Base-by-base conservation (phyloP, 2,329 filamentous ascomycete species). In the Trichocomaceae sp. region DNA sequence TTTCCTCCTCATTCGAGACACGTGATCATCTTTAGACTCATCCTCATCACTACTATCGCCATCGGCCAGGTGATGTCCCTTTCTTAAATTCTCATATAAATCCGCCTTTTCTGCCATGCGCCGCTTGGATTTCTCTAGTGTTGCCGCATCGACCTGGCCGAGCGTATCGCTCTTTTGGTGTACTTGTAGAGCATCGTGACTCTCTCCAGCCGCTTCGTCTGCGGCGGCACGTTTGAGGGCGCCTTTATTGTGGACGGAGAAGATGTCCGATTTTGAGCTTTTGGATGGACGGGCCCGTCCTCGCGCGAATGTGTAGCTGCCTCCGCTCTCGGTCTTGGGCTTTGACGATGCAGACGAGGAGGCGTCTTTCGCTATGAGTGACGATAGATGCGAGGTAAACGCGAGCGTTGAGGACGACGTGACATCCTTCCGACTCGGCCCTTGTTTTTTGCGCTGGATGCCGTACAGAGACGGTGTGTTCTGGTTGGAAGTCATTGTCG, bases 21-120 rank as follows among this genome's bases (percentile, higher is more conserved):
- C 53, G 54, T 80, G 79, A 23, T 71, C 69, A 33, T 63, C 62
- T 15, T 58, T 58, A 46, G 9, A 37, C 45, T 69, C 65, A 2
- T 72, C 72, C 8, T 71, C 69, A 20, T 69, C 66, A 23, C 65
- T 66, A 23, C 66, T 67, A 7, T 63, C 64, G 1, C 60, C 66
- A 35, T 45, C 54, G 1, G 81, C 77, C n/a, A 88, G 76, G 70
- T 88, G 85, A 66, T 95, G 86, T n/a, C 92, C 91, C 33, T 88
- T 81, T 72, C 95, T 95, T 83, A 99, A 86, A 37, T 88, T 87
- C 6, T 87, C 85, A 71, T 99, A 99, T 1, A 93, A 74, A 4
- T 87, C 82, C 3, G 88, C 90, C 72, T 99, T 99, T 73, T 90
- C 86, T 66, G 95, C 85, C 85, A 99, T 88, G 66, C 85, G 88